Evolutionary conservation across 164 flowering plant species (phyloP).

Genomic region (Annona cherimola): DNA sequence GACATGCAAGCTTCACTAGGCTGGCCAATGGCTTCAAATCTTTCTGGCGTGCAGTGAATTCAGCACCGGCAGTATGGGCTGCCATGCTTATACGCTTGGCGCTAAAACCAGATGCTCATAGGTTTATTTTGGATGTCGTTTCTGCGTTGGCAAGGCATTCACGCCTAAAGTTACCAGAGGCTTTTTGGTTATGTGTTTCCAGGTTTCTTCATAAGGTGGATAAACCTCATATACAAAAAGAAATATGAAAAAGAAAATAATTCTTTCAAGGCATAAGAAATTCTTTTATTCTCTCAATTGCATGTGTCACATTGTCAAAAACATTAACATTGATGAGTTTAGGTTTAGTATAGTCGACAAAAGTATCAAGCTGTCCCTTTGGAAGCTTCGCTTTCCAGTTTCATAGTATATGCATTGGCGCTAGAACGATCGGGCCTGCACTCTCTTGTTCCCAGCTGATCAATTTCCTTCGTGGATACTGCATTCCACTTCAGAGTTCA

Average conservation of each 20-base stretch:
- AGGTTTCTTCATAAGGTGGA: constrained; percentile 46
- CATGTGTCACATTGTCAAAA: background rate
- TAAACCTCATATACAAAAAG: constrained; percentile 4
- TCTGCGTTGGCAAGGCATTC: constrained; percentile 48
- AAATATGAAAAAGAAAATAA: constrained; percentile 9
- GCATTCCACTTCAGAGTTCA: no score
- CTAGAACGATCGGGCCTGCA: no score
- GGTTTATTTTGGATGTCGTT: constrained; percentile 42
- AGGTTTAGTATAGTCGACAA: background rate
- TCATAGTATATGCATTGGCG: no score
- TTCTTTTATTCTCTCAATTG: background rate
- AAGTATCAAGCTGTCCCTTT: no score
- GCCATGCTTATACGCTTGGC: constrained; percentile 67
- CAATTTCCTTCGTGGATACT: no score
- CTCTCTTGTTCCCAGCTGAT: no score
- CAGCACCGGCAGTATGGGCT: constrained; percentile 76
- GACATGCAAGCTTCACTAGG: constrained; percentile 35
- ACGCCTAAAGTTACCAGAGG: constrained; percentile 40
- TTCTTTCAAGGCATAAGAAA: background rate
- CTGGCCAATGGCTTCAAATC: constrained; percentile 49
- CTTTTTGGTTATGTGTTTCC: constrained; percentile 64
- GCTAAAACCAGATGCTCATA: constrained; percentile 57
- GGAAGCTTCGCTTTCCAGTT: no score
- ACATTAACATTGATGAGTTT: no score
- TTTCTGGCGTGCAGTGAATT: constrained; percentile 44